phyloP scores from a whole-genome alignment of 257 asterid genomes.

The Solanum tarapatanum region DNA sequence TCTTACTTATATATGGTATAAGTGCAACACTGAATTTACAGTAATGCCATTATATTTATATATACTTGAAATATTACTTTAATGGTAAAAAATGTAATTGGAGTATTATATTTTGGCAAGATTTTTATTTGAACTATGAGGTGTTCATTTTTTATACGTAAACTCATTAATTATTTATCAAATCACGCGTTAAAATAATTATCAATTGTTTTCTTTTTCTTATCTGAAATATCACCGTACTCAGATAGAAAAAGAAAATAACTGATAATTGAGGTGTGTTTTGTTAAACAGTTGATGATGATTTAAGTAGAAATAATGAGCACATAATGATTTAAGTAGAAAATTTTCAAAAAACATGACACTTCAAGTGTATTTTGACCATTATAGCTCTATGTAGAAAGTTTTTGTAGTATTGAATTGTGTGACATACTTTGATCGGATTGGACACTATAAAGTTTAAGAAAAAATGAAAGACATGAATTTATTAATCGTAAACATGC shows the following conservation, averaged over 20 bases:
- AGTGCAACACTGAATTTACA: background rate
- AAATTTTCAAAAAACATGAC: fast-evolving
- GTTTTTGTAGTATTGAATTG: background rate
- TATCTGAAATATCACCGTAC: no score
- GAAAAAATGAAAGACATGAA: no score
- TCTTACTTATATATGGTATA: slow-evolving; percentile 28
- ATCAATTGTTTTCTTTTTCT: no score
- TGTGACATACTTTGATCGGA: background rate
- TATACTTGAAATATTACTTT: no score
- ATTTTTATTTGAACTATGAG: background rate
- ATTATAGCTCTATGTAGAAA: background rate
- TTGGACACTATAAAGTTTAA: no score
- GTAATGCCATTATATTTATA: background rate
- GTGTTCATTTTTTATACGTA: background rate
- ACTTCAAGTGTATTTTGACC: background rate
- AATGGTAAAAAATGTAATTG: background rate
- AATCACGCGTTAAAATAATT: background rate
- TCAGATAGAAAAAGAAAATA: fast-evolving
- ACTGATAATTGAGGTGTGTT: background rate
- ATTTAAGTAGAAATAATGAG: fast-evolving
- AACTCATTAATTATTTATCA: background rate
- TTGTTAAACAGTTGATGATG: background rate
- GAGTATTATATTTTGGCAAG: background rate
- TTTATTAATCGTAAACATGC: background rate
- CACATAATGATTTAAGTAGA: background rate